Evolutionary conservation across 2,329 filamentous ascomycete genomes (phyloP).

Genomic region (Fragosphaeria purpurea): DNA sequence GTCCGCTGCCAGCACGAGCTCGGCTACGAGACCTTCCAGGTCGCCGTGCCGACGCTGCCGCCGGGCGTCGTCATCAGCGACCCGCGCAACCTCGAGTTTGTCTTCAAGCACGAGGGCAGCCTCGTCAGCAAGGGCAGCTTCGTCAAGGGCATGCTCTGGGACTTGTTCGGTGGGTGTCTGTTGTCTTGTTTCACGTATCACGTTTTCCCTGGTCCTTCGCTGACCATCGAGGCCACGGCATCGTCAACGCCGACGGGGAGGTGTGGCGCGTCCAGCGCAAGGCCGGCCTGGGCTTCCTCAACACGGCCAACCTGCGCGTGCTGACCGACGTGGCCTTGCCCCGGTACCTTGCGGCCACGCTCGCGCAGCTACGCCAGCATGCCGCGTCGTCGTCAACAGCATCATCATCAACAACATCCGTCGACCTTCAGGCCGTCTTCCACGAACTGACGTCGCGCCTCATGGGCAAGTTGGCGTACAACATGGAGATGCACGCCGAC

Average conservation of each 20-base stretch:
- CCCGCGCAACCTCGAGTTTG: conserved; percentile 50
- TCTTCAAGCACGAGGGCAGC: conserved; percentile 49
- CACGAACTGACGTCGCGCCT: conserved; percentile 55
- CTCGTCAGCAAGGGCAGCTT: conserved; percentile 52
- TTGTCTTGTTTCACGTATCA: not conserved
- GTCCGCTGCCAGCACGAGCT: conserved; percentile 45
- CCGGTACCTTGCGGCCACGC: conserved; percentile 35
- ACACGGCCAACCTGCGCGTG: conserved; percentile 43
- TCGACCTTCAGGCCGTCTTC: conserved; percentile 51
- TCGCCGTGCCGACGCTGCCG: conserved; percentile 52
- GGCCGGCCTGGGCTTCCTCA: conserved; percentile 51
- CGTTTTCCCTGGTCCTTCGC: not conserved
- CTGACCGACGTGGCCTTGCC: conserved; percentile 50
- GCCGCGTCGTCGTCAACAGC: conserved; percentile 3
- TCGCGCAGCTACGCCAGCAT: conserved; percentile 26
- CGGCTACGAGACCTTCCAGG: conserved; percentile 50
- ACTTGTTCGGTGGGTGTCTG: conserved; percentile 42
- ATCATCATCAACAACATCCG: conserved; percentile 8
- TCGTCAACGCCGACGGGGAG: conserved; percentile 57
- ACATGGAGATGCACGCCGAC: conserved; percentile 55
- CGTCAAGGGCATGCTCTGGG: conserved; percentile 49
- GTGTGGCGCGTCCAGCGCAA: conserved; percentile 54
- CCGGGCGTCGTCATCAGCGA: conserved; percentile 54
- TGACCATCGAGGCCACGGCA: conserved; percentile 42
- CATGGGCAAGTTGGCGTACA: conserved; percentile 60